A percentile compares a stretch with the other conserved stretches of the same genome.
Evolutionary conservation across 805 yeast species (phyloP).

Genomic region (Sugiyamaella lignohabitans): DNA sequence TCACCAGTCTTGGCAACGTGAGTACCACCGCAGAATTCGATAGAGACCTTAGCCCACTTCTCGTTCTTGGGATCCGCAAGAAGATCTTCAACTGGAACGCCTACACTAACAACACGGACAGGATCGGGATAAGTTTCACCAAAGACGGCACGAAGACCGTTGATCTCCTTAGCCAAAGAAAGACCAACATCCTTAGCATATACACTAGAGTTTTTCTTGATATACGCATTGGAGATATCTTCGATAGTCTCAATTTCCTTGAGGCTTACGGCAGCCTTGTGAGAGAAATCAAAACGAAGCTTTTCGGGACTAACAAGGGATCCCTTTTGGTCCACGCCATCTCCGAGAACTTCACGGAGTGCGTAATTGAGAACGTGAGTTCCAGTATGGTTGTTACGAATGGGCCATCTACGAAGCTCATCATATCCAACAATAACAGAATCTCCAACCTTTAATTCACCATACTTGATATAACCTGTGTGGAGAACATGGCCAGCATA

Average conservation of each 20-base stretch:
- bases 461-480: constrained; percentile 81
- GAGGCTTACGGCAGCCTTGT: constrained; percentile 73
- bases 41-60: constrained; percentile 71
- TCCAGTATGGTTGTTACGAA: constrained; percentile 97
- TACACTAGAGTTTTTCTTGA: constrained; percentile 64
- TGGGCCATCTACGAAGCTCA: constrained; percentile 90
- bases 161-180: constrained; percentile 62
- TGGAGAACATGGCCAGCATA: constrained; percentile 95
- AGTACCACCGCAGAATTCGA: constrained; percentile 99
- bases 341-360: constrained; percentile 78
- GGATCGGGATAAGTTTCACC: constrained; percentile 99
- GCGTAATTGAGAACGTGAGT: constrained; percentile 92
- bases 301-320: constrained; percentile 94
- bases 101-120: constrained; percentile 95
- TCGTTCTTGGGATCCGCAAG: constrained; percentile 60
- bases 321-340: constrained; percentile 89
- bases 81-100: constrained; percentile 80
- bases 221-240: constrained; percentile 60
- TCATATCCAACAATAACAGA: constrained; percentile 80
- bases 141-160: constrained; percentile 92
- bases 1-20: constrained; percentile 91
- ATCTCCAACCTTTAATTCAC: constrained; percentile 60
- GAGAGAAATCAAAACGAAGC: constrained; percentile 92
- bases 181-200: constrained; percentile 79
- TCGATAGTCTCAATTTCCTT: constrained; percentile 74